Percentiles rank a stretch among this genome's conserved stretches.
Evolutionary conservation across 257 asterid species (phyloP).

Genomic region (Solanum paucissectum): DNA sequence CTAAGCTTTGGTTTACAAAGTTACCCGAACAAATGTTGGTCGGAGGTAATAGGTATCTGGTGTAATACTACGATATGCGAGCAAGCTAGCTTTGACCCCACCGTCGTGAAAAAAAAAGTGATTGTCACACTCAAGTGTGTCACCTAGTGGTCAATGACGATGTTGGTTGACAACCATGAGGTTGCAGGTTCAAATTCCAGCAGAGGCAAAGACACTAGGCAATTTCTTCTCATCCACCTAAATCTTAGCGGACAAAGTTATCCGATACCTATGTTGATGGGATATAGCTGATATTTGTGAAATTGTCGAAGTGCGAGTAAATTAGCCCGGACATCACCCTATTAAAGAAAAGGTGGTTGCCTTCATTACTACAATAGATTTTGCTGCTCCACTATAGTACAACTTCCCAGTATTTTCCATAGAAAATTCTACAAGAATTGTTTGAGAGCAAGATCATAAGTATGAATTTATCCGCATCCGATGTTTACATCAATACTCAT

Average conservation of each 20-base stretch:
- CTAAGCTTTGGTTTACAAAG: not conserved
- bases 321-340: not conserved
- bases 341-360: not conserved
- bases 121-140: not conserved
- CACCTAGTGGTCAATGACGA: not conserved
- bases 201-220: not conserved
- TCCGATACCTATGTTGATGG: not conserved
- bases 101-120: not conserved
- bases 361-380: not conserved
- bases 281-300: not conserved
- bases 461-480: not conserved
- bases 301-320: not conserved
- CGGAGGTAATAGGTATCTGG: not conserved
- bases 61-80: not conserved
- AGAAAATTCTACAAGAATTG: not conserved
- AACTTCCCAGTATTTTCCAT: not conserved
- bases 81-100: not conserved
- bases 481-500: not conserved
- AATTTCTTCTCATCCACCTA: not conserved
- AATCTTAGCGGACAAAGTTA: not conserved
- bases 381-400: not conserved
- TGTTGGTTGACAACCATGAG: not conserved
- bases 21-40: not conserved
- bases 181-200: not conserved
- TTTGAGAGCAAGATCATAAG: not conserved